Conservation (phyloP, 768 basidiomycete genomes). For the Pisolithus tinctorius region DNA sequence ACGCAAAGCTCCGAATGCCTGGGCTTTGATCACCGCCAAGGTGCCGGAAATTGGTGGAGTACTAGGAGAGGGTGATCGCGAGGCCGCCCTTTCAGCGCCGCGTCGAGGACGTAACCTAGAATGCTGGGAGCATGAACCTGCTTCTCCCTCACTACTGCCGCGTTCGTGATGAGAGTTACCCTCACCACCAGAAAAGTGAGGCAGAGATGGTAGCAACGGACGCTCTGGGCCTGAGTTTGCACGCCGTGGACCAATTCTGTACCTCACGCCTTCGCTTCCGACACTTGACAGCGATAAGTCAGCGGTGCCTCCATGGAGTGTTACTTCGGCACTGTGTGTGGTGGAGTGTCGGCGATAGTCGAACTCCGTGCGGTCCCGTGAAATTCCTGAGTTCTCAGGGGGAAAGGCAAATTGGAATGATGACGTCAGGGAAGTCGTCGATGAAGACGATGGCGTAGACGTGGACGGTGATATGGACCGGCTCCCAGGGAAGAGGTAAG, state of each 20-base stretch:
- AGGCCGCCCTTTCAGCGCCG: slow-evolving; percentile 39
- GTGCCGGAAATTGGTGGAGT: slow-evolving; percentile 62
- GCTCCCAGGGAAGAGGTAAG: slow-evolving; percentile 58
- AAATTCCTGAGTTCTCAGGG: slow-evolving; percentile 38
- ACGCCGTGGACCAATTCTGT: slow-evolving; percentile 46
- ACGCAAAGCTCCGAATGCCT: slow-evolving; percentile 80
- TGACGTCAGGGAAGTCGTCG: slow-evolving; percentile 55
- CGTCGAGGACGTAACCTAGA: slow-evolving; percentile 44
- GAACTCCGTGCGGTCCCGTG: slow-evolving; percentile 56
- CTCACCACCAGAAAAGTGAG: slow-evolving; percentile 46
- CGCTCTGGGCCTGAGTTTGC: slow-evolving; percentile 45
- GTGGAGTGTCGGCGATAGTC: slow-evolving; percentile 57
- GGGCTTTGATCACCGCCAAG: slow-evolving; percentile 85
- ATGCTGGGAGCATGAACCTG: slow-evolving; percentile 32
- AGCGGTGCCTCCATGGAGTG: slow-evolving; percentile 67
- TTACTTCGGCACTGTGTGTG: slow-evolving; percentile 52
- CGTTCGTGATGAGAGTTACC: slow-evolving; percentile 45
- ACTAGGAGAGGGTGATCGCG: slow-evolving; percentile 41
- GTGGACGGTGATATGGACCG: slow-evolving; percentile 67
- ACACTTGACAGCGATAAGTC: slow-evolving; percentile 55
- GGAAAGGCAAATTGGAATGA: slow-evolving; percentile 60
- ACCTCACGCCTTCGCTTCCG: slow-evolving; percentile 51
- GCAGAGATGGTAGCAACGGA: slow-evolving; percentile 38
- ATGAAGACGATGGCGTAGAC: slow-evolving; percentile 55
- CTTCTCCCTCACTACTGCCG: slow-evolving; percentile 53